Conservation (phyloP, 805 yeast species). For the Nakazawaea siamensis region DNA sequence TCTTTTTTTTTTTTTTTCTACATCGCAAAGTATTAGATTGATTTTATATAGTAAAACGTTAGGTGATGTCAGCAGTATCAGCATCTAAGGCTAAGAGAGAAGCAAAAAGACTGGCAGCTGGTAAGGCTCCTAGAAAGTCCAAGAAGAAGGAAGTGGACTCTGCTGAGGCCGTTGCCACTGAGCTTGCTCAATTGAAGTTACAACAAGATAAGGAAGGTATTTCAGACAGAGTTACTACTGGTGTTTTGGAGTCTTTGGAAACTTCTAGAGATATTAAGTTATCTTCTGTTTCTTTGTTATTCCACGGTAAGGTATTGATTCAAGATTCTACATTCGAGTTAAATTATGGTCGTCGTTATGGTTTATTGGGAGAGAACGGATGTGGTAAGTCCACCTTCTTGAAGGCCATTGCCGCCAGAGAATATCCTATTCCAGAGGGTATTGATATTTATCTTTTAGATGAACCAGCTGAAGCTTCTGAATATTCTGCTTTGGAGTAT, state of each 20-base stretch:
- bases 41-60: no score
- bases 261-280: slow-evolving; percentile 93
- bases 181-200: slow-evolving; percentile 77
- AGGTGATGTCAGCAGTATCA: slow-evolving; percentile 38
- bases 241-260: slow-evolving; percentile 82
- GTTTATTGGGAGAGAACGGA: slow-evolving; percentile 96
- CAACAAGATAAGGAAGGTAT: slow-evolving; percentile 92
- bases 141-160: slow-evolving; percentile 52
- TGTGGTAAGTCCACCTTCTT: slow-evolving; percentile 97
- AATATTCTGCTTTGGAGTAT: slow-evolving; percentile 86
- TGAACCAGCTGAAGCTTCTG: slow-evolving; percentile 96
- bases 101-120: slow-evolving; percentile 87
- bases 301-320: slow-evolving; percentile 95
- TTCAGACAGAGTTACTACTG: slow-evolving; percentile 96
- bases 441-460: slow-evolving; percentile 90
- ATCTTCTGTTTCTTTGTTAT: slow-evolving; percentile 81
- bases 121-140: slow-evolving; percentile 58
- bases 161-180: slow-evolving; percentile 58
- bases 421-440: slow-evolving; percentile 87
- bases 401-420: slow-evolving; percentile 91
- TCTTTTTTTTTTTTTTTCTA: neutral
- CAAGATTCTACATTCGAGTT: slow-evolving; percentile 90
- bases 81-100: slow-evolving; percentile 98
- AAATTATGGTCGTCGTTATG: slow-evolving; percentile 96
- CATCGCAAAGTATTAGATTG: no score